phyloP scores from a whole-genome alignment of 139 green algal species.

The Haematococcus lacustris region DNA sequence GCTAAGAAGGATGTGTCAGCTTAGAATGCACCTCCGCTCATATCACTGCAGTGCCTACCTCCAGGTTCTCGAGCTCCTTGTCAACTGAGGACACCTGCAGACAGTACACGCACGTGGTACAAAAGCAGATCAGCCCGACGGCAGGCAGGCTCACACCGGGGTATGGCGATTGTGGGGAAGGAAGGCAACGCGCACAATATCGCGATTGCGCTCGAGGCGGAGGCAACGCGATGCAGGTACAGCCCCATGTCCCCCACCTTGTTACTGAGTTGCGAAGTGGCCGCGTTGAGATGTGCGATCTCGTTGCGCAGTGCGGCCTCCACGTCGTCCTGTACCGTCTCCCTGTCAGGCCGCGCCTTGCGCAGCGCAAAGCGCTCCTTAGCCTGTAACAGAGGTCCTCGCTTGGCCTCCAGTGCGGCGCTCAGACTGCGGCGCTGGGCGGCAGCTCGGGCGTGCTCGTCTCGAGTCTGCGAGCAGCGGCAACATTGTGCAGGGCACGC shows the following conservation, averaged over 20 bases:
- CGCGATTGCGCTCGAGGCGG: too few species aligned
- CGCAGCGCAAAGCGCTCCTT: slow-evolving; percentile 32
- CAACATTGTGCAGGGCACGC: too few species aligned
- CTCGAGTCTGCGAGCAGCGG: slow-evolving; percentile 1
- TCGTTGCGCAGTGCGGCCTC: slow-evolving; percentile 31
- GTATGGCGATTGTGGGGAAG: too few species aligned
- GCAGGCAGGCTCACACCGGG: too few species aligned
- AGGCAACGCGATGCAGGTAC: too few species aligned
- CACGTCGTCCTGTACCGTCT: slow-evolving; percentile 36
- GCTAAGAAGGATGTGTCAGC: too few species aligned
- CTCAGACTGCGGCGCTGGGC: slow-evolving; percentile 16
- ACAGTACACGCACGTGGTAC: too few species aligned
- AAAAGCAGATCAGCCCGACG: too few species aligned
- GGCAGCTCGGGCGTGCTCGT: slow-evolving; percentile 21
- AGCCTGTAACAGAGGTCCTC: slow-evolving; percentile 30
- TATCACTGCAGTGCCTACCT: slow-evolving; percentile 7
- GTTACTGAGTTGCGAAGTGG: slow-evolving; percentile 24
- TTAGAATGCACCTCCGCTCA: too few species aligned
- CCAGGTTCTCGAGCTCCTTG: slow-evolving; percentile 20
- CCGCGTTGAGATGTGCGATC: slow-evolving; percentile 30
- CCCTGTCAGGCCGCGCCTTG: slow-evolving; percentile 21
- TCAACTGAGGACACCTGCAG: slow-evolving; percentile 19
- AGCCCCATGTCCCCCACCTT: too few species aligned
- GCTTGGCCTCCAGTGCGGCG: slow-evolving; percentile 26
- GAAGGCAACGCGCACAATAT: too few species aligned